Percentiles rank a stretch among this genome's conserved stretches.
These are phyloP conservation scores for Mollisiaceae sp. DNA, from an alignment of 2,329 filamentous ascomycete genomes.

Conservation along the genomic window DNA sequence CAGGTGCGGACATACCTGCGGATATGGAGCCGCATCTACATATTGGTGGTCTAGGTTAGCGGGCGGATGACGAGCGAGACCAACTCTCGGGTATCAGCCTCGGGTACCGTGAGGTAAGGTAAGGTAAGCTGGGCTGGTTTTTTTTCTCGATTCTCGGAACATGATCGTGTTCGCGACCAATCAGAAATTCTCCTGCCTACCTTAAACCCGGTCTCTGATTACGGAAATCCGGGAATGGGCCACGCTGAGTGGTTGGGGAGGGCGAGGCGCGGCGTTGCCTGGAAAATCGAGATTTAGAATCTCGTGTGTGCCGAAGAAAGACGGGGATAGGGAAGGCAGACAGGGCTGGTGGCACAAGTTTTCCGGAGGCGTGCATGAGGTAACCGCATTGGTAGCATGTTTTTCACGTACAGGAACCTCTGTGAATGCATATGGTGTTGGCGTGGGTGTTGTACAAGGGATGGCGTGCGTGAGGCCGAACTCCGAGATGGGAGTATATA, in stretches of 20 bases:
- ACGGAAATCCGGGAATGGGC: not conserved
- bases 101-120: not conserved
- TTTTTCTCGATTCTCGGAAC: not conserved
- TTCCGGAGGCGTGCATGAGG: not conserved
- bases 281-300: not conserved
- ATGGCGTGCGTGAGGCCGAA: not conserved
- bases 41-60: no score
- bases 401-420: not conserved
- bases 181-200: not conserved
- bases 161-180: not conserved
- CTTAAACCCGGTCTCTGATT: not conserved
- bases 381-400: not conserved
- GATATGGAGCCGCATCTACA: slow-evolving; percentile 1
- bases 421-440: not conserved
- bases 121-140: no score
- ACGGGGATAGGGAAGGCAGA: not conserved
- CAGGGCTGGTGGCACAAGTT: not conserved
- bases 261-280: not conserved
- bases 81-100: slow-evolving; percentile 3
- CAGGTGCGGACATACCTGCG: not conserved
- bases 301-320: not conserved
- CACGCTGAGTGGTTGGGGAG: not conserved
- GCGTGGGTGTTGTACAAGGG: not conserved
- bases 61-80: not conserved
- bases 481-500: not conserved